phyloP scores from a whole-genome alignment of 2,329 filamentous ascomycete species.

The Thelonectria rubi region DNA sequence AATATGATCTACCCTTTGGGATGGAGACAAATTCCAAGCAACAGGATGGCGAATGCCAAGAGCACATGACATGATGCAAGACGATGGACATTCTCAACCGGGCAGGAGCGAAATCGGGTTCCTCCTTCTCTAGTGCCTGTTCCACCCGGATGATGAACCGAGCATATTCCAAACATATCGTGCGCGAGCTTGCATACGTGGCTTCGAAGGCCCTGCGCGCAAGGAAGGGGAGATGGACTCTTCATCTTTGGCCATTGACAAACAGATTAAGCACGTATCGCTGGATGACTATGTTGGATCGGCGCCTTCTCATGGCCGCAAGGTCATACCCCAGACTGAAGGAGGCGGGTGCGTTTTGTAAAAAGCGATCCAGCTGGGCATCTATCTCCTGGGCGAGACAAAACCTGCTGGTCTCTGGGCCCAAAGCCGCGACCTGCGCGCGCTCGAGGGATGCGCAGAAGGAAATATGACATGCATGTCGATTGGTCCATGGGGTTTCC shows the following conservation, averaged over 20 bases:
- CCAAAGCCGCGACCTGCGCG: constrained; percentile 32
- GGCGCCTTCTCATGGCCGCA: constrained; percentile 4
- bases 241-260: constrained; percentile 43
- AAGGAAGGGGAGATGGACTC: constrained; percentile 44
- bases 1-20: too few relatives aligned
- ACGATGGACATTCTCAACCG: constrained; percentile 39
- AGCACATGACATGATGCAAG: constrained; percentile 42
- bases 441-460: constrained; percentile 48
- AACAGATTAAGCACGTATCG: constrained; percentile 43
- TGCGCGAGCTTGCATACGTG: constrained; percentile 40
- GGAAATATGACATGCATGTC: constrained; percentile 46
- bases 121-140: constrained; percentile 33
- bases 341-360: constrained; percentile 38
- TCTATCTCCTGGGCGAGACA: constrained; percentile 44
- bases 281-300: constrained; percentile 35
- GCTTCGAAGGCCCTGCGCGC: constrained; percentile 34
- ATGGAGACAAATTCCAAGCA: constrained; percentile 39
- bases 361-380: constrained; percentile 33
- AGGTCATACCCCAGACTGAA: constrained; percentile 33
- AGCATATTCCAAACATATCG: constrained; percentile 40
- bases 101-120: constrained; percentile 36
- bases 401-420: constrained; percentile 43
- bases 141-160: constrained; percentile 41
- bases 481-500: constrained; percentile 41
- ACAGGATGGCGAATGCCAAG: constrained; percentile 42